phyloP scores from a whole-genome alignment of 768 basidiomycete species.

The Suillus discolor region DNA sequence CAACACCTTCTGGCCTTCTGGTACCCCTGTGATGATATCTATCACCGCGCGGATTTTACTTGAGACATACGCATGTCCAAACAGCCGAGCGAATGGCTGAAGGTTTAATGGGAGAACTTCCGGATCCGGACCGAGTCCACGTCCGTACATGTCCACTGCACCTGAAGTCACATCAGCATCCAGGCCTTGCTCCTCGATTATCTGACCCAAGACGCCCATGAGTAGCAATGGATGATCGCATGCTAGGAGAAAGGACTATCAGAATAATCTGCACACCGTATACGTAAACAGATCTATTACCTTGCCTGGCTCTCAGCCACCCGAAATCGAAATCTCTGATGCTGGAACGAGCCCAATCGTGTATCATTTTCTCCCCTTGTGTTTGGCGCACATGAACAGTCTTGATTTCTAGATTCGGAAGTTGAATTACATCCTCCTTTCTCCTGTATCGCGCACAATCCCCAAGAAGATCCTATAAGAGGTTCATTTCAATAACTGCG shows the following conservation, averaged over 20 bases:
- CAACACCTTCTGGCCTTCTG: not conserved
- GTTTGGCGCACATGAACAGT: not conserved
- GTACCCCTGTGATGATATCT: not conserved
- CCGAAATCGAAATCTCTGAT: not conserved
- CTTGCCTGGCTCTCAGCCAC: not conserved
- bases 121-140: not conserved
- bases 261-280: not conserved
- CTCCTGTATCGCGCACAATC: not conserved
- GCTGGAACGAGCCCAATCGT: not conserved
- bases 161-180: not conserved
- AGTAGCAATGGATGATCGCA: not conserved
- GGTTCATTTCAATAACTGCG: not conserved
- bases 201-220: not conserved
- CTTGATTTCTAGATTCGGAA: not conserved
- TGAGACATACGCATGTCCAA: not conserved
- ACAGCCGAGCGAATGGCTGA: slow-evolving; percentile 1
- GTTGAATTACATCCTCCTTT: not conserved
- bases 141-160: not conserved
- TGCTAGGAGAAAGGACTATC: not conserved
- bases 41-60: not conserved
- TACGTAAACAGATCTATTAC: not conserved
- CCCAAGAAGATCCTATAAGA: not conserved
- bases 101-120: not conserved
- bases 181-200: not conserved
- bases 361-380: not conserved